Conservation (phyloP, 352 stramenopile species). For the Phytophthora pisi region DNA sequence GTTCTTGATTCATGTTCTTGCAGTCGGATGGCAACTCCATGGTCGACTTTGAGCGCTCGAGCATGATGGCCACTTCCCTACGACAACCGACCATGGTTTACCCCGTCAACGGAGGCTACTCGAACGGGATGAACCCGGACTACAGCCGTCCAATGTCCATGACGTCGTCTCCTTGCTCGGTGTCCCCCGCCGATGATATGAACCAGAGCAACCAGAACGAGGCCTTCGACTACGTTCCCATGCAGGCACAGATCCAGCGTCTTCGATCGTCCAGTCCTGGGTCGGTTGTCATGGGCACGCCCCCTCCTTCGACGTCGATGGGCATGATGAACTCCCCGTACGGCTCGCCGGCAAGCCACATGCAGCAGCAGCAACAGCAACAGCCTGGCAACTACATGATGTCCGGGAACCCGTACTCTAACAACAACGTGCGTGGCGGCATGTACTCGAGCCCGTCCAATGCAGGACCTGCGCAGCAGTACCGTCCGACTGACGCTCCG, state of each 20-base stretch:
- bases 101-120: slow-evolving; percentile 35
- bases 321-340: slow-evolving; percentile 48
- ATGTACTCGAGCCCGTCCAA: slow-evolving; percentile 30
- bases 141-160: slow-evolving; percentile 41
- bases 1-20: slow-evolving; percentile 5
- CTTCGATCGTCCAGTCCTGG: slow-evolving; percentile 33
- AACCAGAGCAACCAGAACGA: slow-evolving; percentile 41
- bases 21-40: slow-evolving; percentile 35
- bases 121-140: slow-evolving; percentile 38
- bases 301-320: slow-evolving; percentile 36
- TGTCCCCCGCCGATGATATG: slow-evolving; percentile 34
- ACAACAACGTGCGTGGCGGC: slow-evolving; percentile 26
- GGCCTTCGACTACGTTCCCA: slow-evolving; percentile 54
- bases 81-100: slow-evolving; percentile 46
- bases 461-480: slow-evolving; percentile 32
- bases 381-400: slow-evolving; percentile 43
- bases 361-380: slow-evolving; percentile 36
- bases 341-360: slow-evolving; percentile 37
- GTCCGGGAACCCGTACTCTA: slow-evolving; percentile 33
- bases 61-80: slow-evolving; percentile 48
- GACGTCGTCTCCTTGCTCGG: slow-evolving; percentile 34
- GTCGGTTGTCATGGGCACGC: slow-evolving; percentile 37
- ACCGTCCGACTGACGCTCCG: slow-evolving; percentile 38
- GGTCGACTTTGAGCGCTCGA: slow-evolving; percentile 60
- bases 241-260: slow-evolving; percentile 43